A percentile compares a stretch with the other conserved stretches of the same genome.
Evolutionary conservation across 345 rosid genomes (phyloP).

Genomic region (Hevea brasiliensis): DNA sequence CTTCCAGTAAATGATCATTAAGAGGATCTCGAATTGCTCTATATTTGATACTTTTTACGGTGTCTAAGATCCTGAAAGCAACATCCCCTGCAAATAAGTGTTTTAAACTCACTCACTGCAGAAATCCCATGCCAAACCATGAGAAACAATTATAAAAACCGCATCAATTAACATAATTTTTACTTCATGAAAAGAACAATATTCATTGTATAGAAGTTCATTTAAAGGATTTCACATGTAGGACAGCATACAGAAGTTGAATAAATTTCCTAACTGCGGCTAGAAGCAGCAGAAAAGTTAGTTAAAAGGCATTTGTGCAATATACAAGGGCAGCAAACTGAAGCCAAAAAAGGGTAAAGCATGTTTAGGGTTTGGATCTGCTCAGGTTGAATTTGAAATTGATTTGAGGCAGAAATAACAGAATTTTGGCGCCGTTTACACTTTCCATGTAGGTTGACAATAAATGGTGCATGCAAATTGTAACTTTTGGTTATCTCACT

Average conservation of each 20-base stretch:
- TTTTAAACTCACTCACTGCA: conserved; percentile 13
- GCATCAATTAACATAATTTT: not conserved
- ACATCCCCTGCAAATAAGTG: conserved; percentile 71
- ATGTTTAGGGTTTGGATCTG: not conserved
- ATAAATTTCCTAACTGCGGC: not conserved
- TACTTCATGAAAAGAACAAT: not conserved
- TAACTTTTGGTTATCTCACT: not conserved
- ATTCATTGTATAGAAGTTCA: not conserved
- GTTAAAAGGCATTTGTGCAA: not conserved
- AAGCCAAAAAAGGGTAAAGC: not conserved
- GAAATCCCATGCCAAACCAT: not conserved
- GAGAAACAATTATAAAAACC: not conserved
- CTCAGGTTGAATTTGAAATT: not conserved
- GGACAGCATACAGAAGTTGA: not conserved
- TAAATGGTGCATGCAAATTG: not conserved
- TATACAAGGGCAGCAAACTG: not conserved
- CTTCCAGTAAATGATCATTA: conserved; percentile 61
- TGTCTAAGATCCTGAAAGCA: conserved; percentile 81
- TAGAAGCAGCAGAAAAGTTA: not conserved
- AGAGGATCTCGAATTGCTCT: conserved; percentile 60
- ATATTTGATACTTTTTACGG: conserved; percentile 47
- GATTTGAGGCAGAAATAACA: not conserved
- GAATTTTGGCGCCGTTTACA: not conserved
- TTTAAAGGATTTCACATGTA: not conserved
- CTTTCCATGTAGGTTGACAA: not conserved